Evolutionary conservation across 2,329 filamentous ascomycete genomes (phyloP), one percentile per base, ranked within the genome.

Genomic region (Verticillium nonalfalfae): DNA sequence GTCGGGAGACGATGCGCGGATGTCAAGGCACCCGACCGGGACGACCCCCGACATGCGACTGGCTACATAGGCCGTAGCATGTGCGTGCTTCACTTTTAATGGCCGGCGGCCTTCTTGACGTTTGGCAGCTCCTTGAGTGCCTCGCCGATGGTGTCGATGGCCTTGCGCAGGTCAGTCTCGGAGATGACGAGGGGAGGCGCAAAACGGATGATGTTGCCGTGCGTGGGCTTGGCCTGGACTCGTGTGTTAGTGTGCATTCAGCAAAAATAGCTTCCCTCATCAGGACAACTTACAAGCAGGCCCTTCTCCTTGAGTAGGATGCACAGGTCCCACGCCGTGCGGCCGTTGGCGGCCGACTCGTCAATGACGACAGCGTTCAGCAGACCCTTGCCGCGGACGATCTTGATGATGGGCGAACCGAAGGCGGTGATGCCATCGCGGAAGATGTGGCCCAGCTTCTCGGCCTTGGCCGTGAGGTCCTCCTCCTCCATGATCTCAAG

Each of bases 361-460:
- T 99, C 93, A 71, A 99, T 97, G 62, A 98, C 89, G 61, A 98
- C 92, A 31, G 95, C 95, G 75, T 99, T 99, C 66, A 99, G 81
- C 68, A 99, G 80, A 60, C 95, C 95, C 81, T 96, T 97, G 71
- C 95, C 95, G 60, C 95, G 88, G 61, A 99, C 88, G 1, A 82
- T 83, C 76, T 88, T 86, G 74, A 99, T 90, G 71, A 97, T 85
- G 4, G 92, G 90, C 68, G 84, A 91, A 64, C 91, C 85, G 70
- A 99, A 84, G 45, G 88, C 85, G 63, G 80, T 78, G 55, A 99
- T 78, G 6, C 91, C 89, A 60, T 92, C 83, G 58, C 95, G 88
- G 84, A 99, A 96, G 59, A 93, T 73, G 60, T 91, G 83, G 57
- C 95, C 95, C 33, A 98, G 80, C 66, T 81, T 81, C 74, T 97